phyloP scores from a whole-genome alignment of 257 asterid genomes.

The Oldenlandia corymbosa region DNA sequence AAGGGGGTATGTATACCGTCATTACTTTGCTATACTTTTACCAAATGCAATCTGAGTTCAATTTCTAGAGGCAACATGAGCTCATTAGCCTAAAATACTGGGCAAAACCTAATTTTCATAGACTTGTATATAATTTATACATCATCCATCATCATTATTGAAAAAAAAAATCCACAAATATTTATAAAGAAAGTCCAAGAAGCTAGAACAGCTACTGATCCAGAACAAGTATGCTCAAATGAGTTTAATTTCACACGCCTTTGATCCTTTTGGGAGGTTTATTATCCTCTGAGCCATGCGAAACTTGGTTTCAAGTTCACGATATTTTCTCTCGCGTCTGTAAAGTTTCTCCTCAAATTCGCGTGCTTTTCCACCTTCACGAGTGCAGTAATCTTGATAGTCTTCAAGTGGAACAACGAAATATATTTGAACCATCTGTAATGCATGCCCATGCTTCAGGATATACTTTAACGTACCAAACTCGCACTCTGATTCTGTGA shows the following conservation, averaged over 20 bases:
- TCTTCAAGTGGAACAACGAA: not conserved
- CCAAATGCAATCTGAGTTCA: too few species aligned
- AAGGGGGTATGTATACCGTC: too few species aligned
- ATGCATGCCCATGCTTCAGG: not conserved
- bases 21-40: too few species aligned
- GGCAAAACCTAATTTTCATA: too few species aligned
- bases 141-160: too few species aligned
- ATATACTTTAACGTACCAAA: not conserved
- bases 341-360: not conserved
- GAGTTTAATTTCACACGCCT: not conserved
- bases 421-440: not conserved
- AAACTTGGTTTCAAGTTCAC: conserved; percentile 1
- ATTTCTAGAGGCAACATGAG: too few species aligned
- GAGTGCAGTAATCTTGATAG: not conserved
- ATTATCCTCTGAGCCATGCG: not conserved
- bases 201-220: too few species aligned
- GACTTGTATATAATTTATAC: too few species aligned
- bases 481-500: not conserved
- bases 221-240: too few species aligned
- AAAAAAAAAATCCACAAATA: too few species aligned
- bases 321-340: not conserved
- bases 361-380: not conserved
- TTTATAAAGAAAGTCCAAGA: too few species aligned
- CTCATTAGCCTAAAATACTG: too few species aligned
- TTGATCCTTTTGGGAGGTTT: not conserved